phyloP scores from a whole-genome alignment of 306 rosid genomes.

The Glycine latifolia region DNA sequence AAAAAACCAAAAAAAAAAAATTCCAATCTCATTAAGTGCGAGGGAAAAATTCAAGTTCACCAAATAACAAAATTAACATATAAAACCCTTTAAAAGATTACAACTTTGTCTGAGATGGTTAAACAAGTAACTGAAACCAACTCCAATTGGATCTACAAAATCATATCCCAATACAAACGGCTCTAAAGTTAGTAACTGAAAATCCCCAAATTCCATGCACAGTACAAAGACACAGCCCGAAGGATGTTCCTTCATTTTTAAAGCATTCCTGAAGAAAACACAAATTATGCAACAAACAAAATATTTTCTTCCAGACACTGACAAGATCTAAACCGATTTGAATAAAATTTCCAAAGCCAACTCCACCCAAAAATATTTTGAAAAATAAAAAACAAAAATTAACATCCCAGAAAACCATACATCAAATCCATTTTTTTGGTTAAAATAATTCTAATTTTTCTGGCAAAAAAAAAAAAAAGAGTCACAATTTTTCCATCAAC shows the following conservation, averaged over 20 bases:
- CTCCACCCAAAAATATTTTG: neutral
- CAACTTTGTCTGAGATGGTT: neutral
- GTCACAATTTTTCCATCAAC: neutral
- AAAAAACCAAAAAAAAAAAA: neutral
- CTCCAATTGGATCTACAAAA: constrained; percentile 45
- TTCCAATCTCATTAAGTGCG: neutral
- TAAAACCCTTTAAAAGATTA: neutral
- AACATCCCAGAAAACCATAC: constrained; percentile 19
- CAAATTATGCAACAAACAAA: neutral
- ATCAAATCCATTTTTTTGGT: neutral
- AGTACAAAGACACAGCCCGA: constrained; percentile 2
- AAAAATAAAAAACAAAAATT: neutral
- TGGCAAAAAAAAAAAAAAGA: neutral
- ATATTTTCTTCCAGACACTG: neutral
- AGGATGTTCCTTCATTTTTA: neutral
- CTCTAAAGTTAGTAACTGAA: neutral
- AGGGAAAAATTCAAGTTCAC: constrained; percentile 1
- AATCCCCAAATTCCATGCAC: neutral
- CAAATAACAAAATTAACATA: neutral
- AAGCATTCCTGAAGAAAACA: neutral
- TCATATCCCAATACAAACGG: constrained; percentile 1
- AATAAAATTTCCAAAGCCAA: constrained; percentile 13
- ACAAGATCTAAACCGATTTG: constrained; percentile 40
- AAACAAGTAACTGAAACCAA: constrained; percentile 34
- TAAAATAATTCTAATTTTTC: neutral